phyloP scores from a whole-genome alignment of 164 flowering plant genomes.

The Piper longum region DNA sequence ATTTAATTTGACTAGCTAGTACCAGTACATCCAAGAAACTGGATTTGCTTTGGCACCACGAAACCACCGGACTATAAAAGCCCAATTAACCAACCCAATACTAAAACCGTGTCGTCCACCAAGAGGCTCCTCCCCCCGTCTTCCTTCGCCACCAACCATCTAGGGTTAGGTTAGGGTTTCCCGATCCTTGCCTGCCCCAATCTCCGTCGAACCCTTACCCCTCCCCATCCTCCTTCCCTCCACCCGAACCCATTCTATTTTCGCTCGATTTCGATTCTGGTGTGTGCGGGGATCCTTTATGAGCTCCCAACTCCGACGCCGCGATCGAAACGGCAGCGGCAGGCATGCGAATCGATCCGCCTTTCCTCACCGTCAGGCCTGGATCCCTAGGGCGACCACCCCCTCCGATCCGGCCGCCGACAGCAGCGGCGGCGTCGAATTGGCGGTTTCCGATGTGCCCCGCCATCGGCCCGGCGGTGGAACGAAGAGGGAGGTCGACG shows the following conservation, averaged over 20 bases:
- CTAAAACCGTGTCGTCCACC: no score
- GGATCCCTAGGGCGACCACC: not conserved
- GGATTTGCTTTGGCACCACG: no score
- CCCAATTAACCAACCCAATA: no score
- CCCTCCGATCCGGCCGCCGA: no score
- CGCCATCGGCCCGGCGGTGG: not conserved
- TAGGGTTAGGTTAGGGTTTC: not conserved
- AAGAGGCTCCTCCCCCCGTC: no score
- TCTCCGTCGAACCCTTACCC: not conserved
- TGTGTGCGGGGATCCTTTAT: not conserved
- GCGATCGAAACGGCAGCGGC: not conserved
- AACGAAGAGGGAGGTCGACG: no score
- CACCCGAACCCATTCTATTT: not conserved
- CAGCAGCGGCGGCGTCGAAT: no score
- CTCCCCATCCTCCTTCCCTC: not conserved
- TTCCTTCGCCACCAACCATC: no score
- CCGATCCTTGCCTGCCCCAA: not conserved
- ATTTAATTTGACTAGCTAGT: no score
- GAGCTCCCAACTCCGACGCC: not conserved
- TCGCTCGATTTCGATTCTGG: not conserved
- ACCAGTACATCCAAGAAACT: no score
- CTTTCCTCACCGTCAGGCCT: not conserved
- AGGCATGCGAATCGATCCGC: not conserved
- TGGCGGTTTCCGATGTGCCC: no score
- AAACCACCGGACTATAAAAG: no score